Conservation (phyloP, 1,139 yeast species). For the Yamadazyma atmosphaerica region DNA sequence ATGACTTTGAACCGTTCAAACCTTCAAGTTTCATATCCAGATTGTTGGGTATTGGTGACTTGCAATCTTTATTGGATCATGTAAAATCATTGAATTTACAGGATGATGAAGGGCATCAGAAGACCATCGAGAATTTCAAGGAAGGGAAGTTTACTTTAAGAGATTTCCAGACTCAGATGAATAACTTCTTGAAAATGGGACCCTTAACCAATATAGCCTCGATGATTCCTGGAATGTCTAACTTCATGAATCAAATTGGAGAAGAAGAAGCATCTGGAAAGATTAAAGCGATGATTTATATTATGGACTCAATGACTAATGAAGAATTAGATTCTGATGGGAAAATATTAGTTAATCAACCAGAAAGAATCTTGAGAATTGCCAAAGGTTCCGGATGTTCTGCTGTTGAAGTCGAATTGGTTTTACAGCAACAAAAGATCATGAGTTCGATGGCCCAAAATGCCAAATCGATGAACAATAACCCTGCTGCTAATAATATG, state of each 20-base stretch:
- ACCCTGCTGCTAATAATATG: conserved; percentile 45
- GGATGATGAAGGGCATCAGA: conserved; percentile 65
- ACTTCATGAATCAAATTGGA: conserved; percentile 80
- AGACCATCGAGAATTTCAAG: conserved; percentile 88
- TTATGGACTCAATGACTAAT: conserved; percentile 95
- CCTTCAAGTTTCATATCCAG: conserved; percentile 89
- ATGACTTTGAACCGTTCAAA: conserved; percentile 88
- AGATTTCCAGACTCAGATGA: conserved; percentile 94
- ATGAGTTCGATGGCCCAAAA: conserved; percentile 92
- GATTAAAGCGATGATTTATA: conserved; percentile 85
- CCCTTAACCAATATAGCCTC: conserved; percentile 90
- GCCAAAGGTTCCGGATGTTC: conserved; percentile 97
- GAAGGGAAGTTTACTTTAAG: conserved; percentile 92
- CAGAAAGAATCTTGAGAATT: conserved; percentile 82
- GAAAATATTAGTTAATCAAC: conserved; percentile 72
- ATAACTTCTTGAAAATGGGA: conserved; percentile 94
- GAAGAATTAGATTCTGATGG: conserved; percentile 93
- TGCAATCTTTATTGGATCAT: conserved; percentile 91
- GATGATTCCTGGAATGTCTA: conserved; percentile 93
- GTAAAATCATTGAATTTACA: conserved; percentile 87
- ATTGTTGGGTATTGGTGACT: conserved; percentile 91
- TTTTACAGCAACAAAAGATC: conserved; percentile 87
- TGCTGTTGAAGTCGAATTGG: conserved; percentile 91
- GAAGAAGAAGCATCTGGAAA: conserved; percentile 86
- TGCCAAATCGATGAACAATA: conserved; percentile 56